Evolutionary conservation across 768 basidiomycete species (phyloP).

Genomic region (Scleroderma citrinum): DNA sequence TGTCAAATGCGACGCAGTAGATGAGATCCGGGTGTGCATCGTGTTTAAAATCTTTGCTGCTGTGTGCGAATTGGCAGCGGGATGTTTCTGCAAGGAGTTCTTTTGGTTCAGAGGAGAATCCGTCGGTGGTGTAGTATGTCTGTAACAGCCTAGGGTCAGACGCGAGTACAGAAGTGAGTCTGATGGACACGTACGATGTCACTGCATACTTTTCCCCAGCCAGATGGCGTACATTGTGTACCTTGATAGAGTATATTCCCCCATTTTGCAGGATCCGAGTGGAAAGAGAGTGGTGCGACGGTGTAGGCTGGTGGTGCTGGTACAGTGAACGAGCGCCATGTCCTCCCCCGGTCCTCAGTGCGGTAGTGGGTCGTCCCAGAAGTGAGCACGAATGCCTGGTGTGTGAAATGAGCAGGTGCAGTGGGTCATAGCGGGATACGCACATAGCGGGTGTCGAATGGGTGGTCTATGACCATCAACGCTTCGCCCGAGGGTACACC

Average conservation of each 20-base stretch:
- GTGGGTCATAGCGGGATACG: slow-evolving; percentile 15
- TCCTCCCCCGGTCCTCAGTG: slow-evolving; percentile 80
- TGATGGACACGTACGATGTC: slow-evolving; percentile 50
- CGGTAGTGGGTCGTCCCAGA: slow-evolving; percentile 74
- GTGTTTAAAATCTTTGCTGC: slow-evolving; percentile 76
- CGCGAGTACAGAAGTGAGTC: neutral
- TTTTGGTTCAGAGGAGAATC: slow-evolving; percentile 58
- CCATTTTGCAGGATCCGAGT: slow-evolving; percentile 66
- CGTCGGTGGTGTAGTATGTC: slow-evolving; percentile 87
- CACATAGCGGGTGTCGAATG: slow-evolving; percentile 74
- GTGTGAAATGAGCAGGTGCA: neutral
- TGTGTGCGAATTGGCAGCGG: slow-evolving; percentile 86
- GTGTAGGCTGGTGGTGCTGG: slow-evolving; percentile 45
- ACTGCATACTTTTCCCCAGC: slow-evolving; percentile 55
- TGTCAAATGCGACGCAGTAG: slow-evolving; percentile 87
- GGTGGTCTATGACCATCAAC: slow-evolving; percentile 77
- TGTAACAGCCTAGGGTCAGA: slow-evolving; percentile 25
- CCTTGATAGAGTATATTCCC: slow-evolving; percentile 80
- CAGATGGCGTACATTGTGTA: slow-evolving; percentile 48
- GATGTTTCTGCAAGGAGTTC: slow-evolving; percentile 65
- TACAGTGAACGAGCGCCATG: slow-evolving; percentile 80
- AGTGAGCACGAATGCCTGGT: slow-evolving; percentile 84
- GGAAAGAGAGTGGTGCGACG: slow-evolving; percentile 74
- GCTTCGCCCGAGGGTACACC: slow-evolving; percentile 54
- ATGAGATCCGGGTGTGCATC: slow-evolving; percentile 69